Conservation (phyloP, 2,329 filamentous ascomycete genomes). For the Xylaria hypoxylon region DNA sequence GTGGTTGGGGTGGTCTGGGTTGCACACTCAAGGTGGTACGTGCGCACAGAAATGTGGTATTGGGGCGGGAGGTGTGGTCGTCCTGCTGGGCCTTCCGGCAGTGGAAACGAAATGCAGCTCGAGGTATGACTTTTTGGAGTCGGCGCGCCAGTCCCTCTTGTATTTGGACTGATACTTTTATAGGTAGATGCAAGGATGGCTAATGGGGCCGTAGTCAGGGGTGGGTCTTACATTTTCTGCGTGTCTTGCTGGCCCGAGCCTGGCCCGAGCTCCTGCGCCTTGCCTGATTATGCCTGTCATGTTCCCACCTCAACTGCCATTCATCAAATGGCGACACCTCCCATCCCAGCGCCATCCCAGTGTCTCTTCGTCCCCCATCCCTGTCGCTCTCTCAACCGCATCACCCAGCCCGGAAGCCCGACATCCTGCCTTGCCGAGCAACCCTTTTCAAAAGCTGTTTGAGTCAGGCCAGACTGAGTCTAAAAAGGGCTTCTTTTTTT, state of each 20-base stretch:
- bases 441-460: constrained; percentile 27
- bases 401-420: constrained; percentile 32
- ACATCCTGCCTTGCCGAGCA: constrained; percentile 22
- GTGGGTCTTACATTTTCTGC: constrained; percentile 41
- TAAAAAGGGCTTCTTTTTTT: not conserved
- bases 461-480: constrained; percentile 34
- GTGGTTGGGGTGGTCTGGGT: no score
- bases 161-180: constrained; percentile 49
- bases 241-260: constrained; percentile 38
- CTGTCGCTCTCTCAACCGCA: no score
- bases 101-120: constrained; percentile 42
- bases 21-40: constrained; percentile 39
- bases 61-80: constrained; percentile 20
- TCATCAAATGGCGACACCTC: constrained; percentile 32
- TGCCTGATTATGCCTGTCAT: constrained; percentile 32
- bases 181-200: constrained; percentile 45
- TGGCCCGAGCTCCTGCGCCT: constrained; percentile 41
- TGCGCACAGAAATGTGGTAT: constrained; percentile 28
- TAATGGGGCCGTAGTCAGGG: constrained; percentile 36
- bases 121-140: constrained; percentile 45
- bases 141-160: constrained; percentile 47
- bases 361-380: constrained; percentile 20
- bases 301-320: constrained; percentile 32
- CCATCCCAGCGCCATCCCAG: not conserved
- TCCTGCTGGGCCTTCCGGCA: constrained; percentile 34